A percentile compares a stretch with the other conserved stretches of the same genome.
Conservation (phyloP, 306 rosid genomes). For the Nissolia schottii region DNA sequence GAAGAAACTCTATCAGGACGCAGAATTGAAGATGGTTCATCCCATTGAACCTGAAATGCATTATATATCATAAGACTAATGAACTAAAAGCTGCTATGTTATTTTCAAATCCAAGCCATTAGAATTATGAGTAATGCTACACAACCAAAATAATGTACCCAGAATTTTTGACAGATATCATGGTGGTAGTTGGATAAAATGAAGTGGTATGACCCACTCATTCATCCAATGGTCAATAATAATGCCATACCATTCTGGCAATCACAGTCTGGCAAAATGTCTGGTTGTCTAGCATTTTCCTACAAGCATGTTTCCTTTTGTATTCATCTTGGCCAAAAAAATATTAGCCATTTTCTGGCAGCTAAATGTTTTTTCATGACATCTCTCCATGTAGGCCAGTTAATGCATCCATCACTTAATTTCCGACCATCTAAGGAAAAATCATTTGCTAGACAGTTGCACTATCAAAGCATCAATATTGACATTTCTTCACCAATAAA, state of each 20-base stretch:
- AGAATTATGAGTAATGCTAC: neutral
- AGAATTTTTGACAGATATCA: no score
- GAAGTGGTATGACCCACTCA: no score
- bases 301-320: conserved; percentile 8
- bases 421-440: conserved; percentile 5
- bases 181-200: no score
- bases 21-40: conserved; percentile 83
- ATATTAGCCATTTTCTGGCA: neutral
- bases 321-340: neutral
- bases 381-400: neutral
- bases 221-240: no score
- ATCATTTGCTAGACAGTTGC: conserved; percentile 3
- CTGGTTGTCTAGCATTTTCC: no score
- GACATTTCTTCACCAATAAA: conserved; percentile 6
- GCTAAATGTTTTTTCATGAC: conserved; percentile 6
- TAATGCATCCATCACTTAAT: neutral
- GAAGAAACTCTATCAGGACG: conserved; percentile 97
- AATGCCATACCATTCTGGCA: no score
- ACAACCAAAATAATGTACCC: no score
- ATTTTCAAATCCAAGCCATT: neutral
- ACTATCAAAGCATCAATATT: conserved; percentile 1
- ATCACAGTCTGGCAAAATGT: no score
- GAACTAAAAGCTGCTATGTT: conserved; percentile 4
- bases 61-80: neutral
- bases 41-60: conserved; percentile 90